Evolutionary conservation across 139 green algal genomes (phyloP).

Genomic region (Nannochloris sp.): DNA sequence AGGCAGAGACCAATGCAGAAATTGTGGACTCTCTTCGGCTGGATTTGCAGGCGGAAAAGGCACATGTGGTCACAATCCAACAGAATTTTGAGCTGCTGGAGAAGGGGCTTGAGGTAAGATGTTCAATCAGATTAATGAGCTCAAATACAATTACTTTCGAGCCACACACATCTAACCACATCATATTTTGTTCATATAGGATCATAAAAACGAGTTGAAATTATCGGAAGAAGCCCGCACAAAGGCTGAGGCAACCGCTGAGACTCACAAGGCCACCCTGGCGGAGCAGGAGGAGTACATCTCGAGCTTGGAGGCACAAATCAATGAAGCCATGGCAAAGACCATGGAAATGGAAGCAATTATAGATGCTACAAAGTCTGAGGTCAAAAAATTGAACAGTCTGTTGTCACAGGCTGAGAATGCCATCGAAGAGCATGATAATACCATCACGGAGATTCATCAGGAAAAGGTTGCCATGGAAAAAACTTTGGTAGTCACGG

Average conservation of each 20-base stretch:
- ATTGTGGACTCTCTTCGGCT: background rate
- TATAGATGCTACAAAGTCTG: background rate
- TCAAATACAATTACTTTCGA: background rate
- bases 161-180: constrained; percentile 1
- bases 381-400: constrained; percentile 1
- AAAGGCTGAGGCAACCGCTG: constrained; percentile 28
- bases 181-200: constrained; percentile 20
- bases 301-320: constrained; percentile 13
- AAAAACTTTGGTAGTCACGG: too few species aligned
- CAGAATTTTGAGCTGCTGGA: too few species aligned
- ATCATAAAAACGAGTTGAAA: constrained; percentile 26
- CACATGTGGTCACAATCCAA: too few species aligned
- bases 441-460: background rate
- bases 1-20: background rate
- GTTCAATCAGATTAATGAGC: too few species aligned
- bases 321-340: constrained; percentile 8
- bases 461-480: too few species aligned
- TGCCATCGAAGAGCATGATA: constrained; percentile 1
- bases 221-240: constrained; percentile 27
- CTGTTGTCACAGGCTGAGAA: background rate
- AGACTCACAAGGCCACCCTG: constrained; percentile 22
- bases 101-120: too few species aligned
- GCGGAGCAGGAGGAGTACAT: constrained; percentile 20
- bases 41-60: background rate
- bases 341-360: constrained; percentile 3